Conservation (phyloP, 2,329 filamentous ascomycete genomes). For the Colletotrichum zoysiae region DNA sequence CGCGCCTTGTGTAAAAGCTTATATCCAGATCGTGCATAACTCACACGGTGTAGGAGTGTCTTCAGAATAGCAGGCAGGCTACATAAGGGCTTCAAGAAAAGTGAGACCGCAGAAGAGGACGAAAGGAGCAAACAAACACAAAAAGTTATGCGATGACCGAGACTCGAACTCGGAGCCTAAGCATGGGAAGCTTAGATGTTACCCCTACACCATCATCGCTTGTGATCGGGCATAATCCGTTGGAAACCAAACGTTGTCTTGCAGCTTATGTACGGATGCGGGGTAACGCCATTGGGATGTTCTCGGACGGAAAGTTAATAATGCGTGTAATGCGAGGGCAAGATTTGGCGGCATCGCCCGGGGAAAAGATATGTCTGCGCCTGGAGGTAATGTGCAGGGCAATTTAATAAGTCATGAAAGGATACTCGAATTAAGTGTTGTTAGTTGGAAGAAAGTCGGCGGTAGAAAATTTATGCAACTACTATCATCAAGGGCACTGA, state of each 20-base stretch:
- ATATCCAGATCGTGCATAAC: background rate
- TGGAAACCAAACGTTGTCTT: accelerated
- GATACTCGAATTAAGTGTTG: background rate
- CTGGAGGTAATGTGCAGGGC: background rate
- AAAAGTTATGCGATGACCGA: constrained; percentile 19
- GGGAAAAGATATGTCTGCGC: background rate
- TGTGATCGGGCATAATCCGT: background rate
- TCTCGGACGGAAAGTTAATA: background rate
- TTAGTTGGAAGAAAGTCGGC: background rate
- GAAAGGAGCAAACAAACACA: background rate
- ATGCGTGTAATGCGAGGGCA: background rate
- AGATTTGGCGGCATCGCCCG: background rate
- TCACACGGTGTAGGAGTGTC: background rate
- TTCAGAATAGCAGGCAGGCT: background rate
- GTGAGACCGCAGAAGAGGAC: background rate
- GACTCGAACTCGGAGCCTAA: constrained; percentile 38
- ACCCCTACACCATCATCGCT: constrained; percentile 39
- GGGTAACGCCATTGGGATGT: background rate
- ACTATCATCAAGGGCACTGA: too few relatives aligned
- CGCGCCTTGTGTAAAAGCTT: background rate
- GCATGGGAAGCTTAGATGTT: constrained; percentile 40
- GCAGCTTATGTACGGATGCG: background rate
- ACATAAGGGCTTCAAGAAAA: background rate
- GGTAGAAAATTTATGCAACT: background rate
- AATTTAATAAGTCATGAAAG: background rate